A percentile compares a stretch with the other conserved stretches of the same genome.
Evolutionary conservation across 371 early-diverging fungal species (phyloP).

Genomic region (Rhizopus arrhizus): DNA sequence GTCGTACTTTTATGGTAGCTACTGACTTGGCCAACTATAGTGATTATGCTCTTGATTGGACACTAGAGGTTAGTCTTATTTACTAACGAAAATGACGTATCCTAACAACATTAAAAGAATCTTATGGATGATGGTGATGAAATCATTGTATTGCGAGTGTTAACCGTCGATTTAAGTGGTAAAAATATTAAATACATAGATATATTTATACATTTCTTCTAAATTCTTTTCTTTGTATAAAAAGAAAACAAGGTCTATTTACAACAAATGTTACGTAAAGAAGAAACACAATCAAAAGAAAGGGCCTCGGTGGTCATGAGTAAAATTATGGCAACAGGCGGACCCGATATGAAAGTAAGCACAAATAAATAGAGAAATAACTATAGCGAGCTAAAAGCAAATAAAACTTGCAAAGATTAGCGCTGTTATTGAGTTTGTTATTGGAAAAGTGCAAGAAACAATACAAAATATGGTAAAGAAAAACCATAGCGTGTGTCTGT

Average conservation of each 20-base stretch:
- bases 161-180: conserved; percentile 53
- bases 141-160: conserved; percentile 52
- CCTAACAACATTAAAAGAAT: conserved; percentile 26
- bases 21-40: conserved; percentile 63
- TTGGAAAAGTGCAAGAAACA: conserved; percentile 65
- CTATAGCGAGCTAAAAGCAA: not conserved
- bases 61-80: conserved; percentile 43
- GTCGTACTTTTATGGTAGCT: conserved; percentile 61
- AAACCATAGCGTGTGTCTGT: not conserved
- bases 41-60: conserved; percentile 63
- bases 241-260: conserved; percentile 36
- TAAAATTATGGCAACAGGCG: conserved; percentile 43
- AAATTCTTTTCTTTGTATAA: no score
- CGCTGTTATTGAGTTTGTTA: conserved; percentile 62
- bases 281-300: conserved; percentile 50
- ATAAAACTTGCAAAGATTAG: conserved; percentile 40
- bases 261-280: conserved; percentile 47
- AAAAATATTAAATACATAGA: not conserved
- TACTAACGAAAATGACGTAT: no score
- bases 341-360: conserved; percentile 37
- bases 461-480: conserved; percentile 60
- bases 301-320: conserved; percentile 55
- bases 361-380: not conserved
- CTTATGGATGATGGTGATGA: conserved; percentile 66
- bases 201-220: no score